These are phyloP conservation scores for Wickerhamiella pararugosa DNA, from an alignment of 1,139 yeast genomes.

Conservation along the genomic window DNA sequence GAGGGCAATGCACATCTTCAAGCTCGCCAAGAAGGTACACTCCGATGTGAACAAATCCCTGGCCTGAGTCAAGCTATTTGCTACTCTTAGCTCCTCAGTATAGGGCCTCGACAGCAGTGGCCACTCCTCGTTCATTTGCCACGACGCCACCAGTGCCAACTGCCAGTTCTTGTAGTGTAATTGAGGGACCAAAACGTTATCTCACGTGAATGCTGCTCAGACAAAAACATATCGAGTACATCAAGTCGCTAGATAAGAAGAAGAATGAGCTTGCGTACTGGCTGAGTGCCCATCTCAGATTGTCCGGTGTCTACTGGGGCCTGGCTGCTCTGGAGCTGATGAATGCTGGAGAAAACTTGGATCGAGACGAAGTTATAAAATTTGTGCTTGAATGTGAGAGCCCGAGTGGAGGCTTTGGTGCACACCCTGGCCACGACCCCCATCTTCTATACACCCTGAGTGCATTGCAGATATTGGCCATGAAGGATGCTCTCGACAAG, in stretches of 20 bases:
- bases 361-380: conserved; percentile 42
- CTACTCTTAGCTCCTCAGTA: background rate
- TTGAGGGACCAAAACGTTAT: background rate
- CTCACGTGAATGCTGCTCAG: conserved; percentile 17
- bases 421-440: conserved; percentile 80
- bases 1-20: background rate
- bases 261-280: conserved; percentile 61
- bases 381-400: conserved; percentile 57
- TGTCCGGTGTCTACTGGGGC: conserved; percentile 94
- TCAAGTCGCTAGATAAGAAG: conserved; percentile 35
- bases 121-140: background rate
- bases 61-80: conserved; percentile 1
- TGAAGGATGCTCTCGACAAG: conserved; percentile 44
- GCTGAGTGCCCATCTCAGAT: conserved; percentile 76
- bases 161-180: background rate
- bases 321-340: conserved; percentile 56
- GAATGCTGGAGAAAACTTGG: conserved; percentile 42
- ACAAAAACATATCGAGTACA: conserved; percentile 39
- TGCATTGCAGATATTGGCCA: conserved; percentile 63
- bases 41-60: conserved; percentile 4
- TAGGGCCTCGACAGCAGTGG: background rate
- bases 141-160: background rate
- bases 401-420: conserved; percentile 67
- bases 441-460: conserved; percentile 80
- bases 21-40: conserved; percentile 3